Base-by-base conservation (phyloP, 306 rosid genomes). In the Vigna unguiculata region DNA sequence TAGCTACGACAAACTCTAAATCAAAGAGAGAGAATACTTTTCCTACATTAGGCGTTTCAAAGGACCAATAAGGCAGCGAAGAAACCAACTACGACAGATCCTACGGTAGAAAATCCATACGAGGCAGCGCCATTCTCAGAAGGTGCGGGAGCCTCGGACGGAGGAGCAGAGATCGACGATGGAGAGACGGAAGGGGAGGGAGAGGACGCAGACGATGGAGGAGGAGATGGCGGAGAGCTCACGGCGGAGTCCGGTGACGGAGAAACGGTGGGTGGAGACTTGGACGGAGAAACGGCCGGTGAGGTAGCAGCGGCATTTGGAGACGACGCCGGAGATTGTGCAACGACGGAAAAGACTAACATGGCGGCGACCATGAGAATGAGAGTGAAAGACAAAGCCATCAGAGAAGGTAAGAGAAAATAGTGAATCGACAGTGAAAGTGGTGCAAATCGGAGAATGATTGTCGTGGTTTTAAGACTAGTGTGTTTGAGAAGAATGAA, bases 141-240 rank as follows among this genome's bases (percentile, higher is more conserved):
- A 0, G 86, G 89, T 9, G 49, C 68, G 2, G 81, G 86, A 22
- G 86, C 76, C 7, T 53, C 64, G 6, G 86, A 24, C 2, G 89
- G 89, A 46, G 86, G 78, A 2, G 28, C 0, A 2, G 88, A 30
- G 60, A 79, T 82, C 6, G 83, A 76, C 2, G 82, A 11, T 0
- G 88, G 71, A 63, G 88, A 3, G 13, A 22, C 7, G 24, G 80
- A 48, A 47, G 80, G 61, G 0, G 78, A 32, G 0, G 82, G 81
- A 16, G 81, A 34, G 22, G 80, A 0, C 4, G 64, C 1, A 1
- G 77, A 9, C 0, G 77, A 16, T 3, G 77, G 34, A 25, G 55
- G 1, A 52, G 74, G 65, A 49, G 81, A 55, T 12, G 84, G 81
- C 5, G 82, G 87, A 72, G 83, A 69, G 17, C 19, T 46, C 9